These are phyloP conservation scores for Fraxinus floribunda DNA, from an alignment of 305 asterid genomes.

Conservation along the genomic window DNA sequence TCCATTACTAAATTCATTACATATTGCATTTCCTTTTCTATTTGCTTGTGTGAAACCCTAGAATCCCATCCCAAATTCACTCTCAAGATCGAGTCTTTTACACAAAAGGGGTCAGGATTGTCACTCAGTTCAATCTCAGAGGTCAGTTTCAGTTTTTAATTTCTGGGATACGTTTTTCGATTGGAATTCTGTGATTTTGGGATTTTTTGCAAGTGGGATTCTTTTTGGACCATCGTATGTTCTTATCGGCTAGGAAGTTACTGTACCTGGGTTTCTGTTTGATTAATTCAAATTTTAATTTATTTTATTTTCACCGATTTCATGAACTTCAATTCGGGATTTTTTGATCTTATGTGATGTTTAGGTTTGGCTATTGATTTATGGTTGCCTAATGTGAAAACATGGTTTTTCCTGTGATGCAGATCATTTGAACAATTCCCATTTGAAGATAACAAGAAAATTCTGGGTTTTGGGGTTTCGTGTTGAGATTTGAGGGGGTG, in stretches of 20 bases:
- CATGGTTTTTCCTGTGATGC: constrained; percentile 31
- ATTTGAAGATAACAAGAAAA: constrained; percentile 22
- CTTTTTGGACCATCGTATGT: constrained; percentile 8
- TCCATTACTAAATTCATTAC: constrained; percentile 36
- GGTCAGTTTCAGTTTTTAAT: constrained; percentile 42
- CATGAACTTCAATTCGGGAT: not conserved
- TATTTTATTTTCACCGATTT: constrained; percentile 21
- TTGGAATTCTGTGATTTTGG: constrained; percentile 22
- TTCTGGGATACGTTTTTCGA: constrained; percentile 10
- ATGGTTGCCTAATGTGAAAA: constrained; percentile 18
- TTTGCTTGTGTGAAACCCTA: constrained; percentile 38
- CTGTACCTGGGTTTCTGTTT: constrained; percentile 27
- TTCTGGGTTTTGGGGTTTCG: constrained; percentile 28
- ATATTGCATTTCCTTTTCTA: constrained; percentile 10
- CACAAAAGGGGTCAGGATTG: constrained; percentile 22
- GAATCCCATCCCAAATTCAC: constrained; percentile 23
- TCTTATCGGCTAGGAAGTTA: constrained; percentile 24
- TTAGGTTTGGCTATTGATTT: constrained; percentile 15
- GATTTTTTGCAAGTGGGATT: constrained; percentile 25
- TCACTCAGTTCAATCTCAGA: constrained; percentile 37
- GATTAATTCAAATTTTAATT: constrained; percentile 29
- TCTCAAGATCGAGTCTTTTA: constrained; percentile 28
- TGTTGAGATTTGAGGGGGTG: constrained; percentile 19
- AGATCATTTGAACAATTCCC: constrained; percentile 31
- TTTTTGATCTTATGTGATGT: not conserved